phyloP scores from a whole-genome alignment of 2,329 filamentous ascomycete genomes.

The Diaporthe citriasiana region DNA sequence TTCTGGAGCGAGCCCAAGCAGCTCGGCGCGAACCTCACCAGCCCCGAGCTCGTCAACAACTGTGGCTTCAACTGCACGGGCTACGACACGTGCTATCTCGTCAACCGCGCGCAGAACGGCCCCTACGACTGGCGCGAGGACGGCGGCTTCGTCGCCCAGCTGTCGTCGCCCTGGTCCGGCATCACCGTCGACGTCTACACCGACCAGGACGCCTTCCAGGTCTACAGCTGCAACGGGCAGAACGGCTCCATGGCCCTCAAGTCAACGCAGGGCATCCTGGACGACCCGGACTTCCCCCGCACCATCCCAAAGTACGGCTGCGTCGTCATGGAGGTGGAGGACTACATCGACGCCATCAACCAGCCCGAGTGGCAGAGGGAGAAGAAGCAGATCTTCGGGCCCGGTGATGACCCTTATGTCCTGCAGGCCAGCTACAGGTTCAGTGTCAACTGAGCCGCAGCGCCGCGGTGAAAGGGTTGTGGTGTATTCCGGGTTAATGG shows the following conservation, averaged over 20 bases:
- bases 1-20: slow-evolving; percentile 88
- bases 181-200: slow-evolving; percentile 86
- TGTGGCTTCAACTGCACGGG: slow-evolving; percentile 88
- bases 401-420: slow-evolving; percentile 72
- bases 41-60: slow-evolving; percentile 75
- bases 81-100: slow-evolving; percentile 81
- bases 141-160: slow-evolving; percentile 71
- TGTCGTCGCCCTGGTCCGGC: slow-evolving; percentile 82
- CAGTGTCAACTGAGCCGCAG: slow-evolving; percentile 58
- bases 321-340: slow-evolving; percentile 91
- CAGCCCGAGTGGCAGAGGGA: slow-evolving; percentile 86
- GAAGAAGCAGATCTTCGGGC: slow-evolving; percentile 71
- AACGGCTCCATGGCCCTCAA: slow-evolving; percentile 80
- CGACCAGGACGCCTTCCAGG: slow-evolving; percentile 89
- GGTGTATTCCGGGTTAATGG: not conserved
- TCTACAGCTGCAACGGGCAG: slow-evolving; percentile 86
- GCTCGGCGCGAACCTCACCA: slow-evolving; percentile 77
- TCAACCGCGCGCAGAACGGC: slow-evolving; percentile 71
- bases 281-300: slow-evolving; percentile 67
- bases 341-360: slow-evolving; percentile 95
- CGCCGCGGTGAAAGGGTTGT: not conserved
- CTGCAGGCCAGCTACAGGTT: slow-evolving; percentile 74
- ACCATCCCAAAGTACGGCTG: slow-evolving; percentile 84
- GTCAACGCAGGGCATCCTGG: slow-evolving; percentile 75
- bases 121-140: slow-evolving; percentile 74